These are phyloP conservation scores for Aspergillus sp. DNA, from an alignment of 2,329 filamentous ascomycete genomes.

Conservation along the genomic window DNA sequence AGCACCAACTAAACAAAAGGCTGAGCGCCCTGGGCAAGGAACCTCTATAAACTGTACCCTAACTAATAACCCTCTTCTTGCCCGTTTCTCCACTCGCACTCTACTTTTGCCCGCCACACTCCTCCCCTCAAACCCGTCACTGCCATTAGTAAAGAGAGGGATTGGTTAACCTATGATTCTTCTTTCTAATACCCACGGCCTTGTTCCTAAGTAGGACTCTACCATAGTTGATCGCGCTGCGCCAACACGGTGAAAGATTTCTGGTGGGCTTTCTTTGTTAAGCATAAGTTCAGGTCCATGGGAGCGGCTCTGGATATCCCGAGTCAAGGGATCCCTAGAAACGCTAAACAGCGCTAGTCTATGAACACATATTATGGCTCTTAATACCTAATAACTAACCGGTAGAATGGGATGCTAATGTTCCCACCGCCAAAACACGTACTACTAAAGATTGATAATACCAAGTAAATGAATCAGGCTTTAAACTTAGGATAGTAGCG, in stretches of 20 bases:
- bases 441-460: slow-evolving; percentile 9
- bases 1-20: too few species aligned
- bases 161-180: neutral
- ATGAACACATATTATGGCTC: slow-evolving; percentile 12
- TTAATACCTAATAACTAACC: slow-evolving; percentile 14
- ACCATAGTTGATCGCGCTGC: slow-evolving; percentile 1
- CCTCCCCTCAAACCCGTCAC: neutral
- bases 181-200: slow-evolving; percentile 5
- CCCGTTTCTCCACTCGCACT: too few species aligned
- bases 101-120: too few species aligned
- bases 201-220: slow-evolving; percentile 9
- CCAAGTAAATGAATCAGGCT: slow-evolving; percentile 15
- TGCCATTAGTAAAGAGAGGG: slow-evolving; percentile 10
- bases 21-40: too few species aligned
- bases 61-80: too few species aligned
- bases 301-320: slow-evolving; percentile 9
- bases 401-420: slow-evolving; percentile 15
- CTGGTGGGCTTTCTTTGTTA: slow-evolving; percentile 4
- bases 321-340: slow-evolving; percentile 11
- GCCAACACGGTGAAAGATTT: slow-evolving; percentile 4
- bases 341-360: slow-evolving; percentile 6
- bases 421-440: slow-evolving; percentile 3
- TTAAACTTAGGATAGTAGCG: slow-evolving; percentile 10
- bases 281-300: slow-evolving; percentile 12
- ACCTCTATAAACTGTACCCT: too few species aligned